These are phyloP conservation scores for Sporothrix schenckii DNA, from an alignment of 2,329 filamentous ascomycete species.

Conservation along the genomic window DNA sequence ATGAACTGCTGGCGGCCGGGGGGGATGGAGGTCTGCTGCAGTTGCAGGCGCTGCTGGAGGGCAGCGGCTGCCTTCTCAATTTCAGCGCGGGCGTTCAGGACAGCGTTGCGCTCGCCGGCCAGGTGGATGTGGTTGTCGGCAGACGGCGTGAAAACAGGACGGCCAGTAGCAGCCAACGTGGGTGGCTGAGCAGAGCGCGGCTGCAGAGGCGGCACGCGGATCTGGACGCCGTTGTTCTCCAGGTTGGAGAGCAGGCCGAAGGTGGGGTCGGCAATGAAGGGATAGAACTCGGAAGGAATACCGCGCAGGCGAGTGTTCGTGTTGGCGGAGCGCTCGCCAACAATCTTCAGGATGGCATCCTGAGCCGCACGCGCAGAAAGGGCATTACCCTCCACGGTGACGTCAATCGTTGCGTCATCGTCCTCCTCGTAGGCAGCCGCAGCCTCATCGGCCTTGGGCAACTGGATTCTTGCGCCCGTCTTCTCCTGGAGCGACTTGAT, in stretches of 20 bases:
- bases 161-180: conserved; percentile 61
- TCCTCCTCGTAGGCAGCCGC: conserved; percentile 68
- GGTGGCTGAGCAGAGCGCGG: conserved; percentile 73
- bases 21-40: conserved; percentile 80
- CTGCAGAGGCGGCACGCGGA: conserved; percentile 82
- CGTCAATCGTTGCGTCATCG: conserved; percentile 79
- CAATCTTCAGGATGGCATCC: conserved; percentile 83
- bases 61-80: conserved; percentile 79
- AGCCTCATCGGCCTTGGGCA: conserved; percentile 76
- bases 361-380: conserved; percentile 82
- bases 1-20: conserved; percentile 93
- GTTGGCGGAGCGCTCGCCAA: conserved; percentile 80
- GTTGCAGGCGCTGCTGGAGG: conserved; percentile 72
- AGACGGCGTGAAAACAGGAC: conserved; percentile 70
- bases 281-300: conserved; percentile 90
- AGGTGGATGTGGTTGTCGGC: conserved; percentile 78
- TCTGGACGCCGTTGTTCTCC: conserved; percentile 74
- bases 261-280: conserved; percentile 84
- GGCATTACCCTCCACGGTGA: conserved; percentile 87
- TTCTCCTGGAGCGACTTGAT: conserved; percentile 89
- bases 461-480: conserved; percentile 86
- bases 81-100: conserved; percentile 75
- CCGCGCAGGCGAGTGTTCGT: conserved; percentile 79
- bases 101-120: conserved; percentile 79
- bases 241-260: conserved; percentile 69